Percentiles rank a stretch among this genome's conserved stretches.
phyloP scores from a whole-genome alignment of 495 filamentous ascomycete species.

The Tuber aestivum region DNA sequence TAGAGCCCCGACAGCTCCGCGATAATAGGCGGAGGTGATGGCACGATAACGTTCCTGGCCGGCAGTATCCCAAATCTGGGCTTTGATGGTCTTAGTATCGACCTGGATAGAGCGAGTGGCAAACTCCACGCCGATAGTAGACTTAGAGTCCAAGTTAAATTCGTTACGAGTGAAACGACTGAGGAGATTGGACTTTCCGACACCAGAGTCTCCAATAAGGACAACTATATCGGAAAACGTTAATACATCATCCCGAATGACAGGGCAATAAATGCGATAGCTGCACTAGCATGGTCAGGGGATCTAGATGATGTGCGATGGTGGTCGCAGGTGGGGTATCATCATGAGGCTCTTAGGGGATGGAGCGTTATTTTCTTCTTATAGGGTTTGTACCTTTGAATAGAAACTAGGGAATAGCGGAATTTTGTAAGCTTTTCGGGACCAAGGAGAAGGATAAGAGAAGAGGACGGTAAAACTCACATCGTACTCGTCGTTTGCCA shows the following conservation, averaged over 20 bases:
- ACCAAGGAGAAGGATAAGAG: constrained; percentile 17
- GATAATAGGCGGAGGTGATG: constrained; percentile 98
- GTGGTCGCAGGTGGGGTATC: constrained; percentile 25
- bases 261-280: neutral
- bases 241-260: constrained; percentile 36
- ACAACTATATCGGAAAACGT: constrained; percentile 62
- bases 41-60: constrained; percentile 98
- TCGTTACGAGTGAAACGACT: constrained; percentile 99
- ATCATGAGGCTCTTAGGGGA: constrained; percentile 40
- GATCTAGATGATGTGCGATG: constrained; percentile 16
- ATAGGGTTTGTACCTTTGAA: constrained; percentile 83
- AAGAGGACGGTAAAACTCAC: constrained; percentile 53
- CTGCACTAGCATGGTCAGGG: constrained; percentile 14
- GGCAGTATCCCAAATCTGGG: constrained; percentile 99
- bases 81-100: constrained; percentile 99
- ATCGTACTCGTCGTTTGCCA: constrained; percentile 99
- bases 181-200: constrained; percentile 99
- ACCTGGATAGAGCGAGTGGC: constrained; percentile 98
- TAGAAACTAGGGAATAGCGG: constrained; percentile 66
- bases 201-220: constrained; percentile 95
- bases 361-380: constrained; percentile 13
- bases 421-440: constrained; percentile 17
- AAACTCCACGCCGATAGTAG: constrained; percentile 99
- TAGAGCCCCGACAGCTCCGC: constrained; percentile 92
- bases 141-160: constrained; percentile 99